Percentiles rank a stretch among this genome's conserved stretches.
phyloP scores from a whole-genome alignment of 495 filamentous ascomycete species.

The Aspergillus leporis region DNA sequence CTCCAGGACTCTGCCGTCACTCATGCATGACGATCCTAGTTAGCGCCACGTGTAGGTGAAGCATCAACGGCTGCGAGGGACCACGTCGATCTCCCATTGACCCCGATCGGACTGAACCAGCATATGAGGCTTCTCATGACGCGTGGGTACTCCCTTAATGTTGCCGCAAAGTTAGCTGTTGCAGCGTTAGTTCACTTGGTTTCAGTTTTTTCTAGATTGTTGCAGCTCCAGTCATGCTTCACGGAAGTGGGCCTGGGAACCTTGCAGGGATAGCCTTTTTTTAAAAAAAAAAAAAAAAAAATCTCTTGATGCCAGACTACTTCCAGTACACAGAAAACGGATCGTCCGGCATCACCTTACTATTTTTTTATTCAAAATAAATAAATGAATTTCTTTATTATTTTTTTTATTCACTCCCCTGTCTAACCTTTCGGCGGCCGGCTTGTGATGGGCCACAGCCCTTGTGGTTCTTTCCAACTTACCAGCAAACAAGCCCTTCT shows the following conservation, averaged over 20 bases:
- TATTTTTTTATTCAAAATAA: constrained; percentile 5
- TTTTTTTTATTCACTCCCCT: constrained; percentile 9
- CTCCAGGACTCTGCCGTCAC: constrained; percentile 8
- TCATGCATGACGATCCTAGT: constrained; percentile 47
- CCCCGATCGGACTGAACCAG: constrained; percentile 28
- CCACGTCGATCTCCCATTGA: constrained; percentile 46
- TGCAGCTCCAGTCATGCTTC: constrained; percentile 9
- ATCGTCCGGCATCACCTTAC: neutral
- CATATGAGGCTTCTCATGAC: constrained; percentile 15
- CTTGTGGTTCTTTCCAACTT: constrained; percentile 11
- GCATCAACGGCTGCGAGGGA: constrained; percentile 48
- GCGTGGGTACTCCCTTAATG: constrained; percentile 18
- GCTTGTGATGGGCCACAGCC: constrained; percentile 25
- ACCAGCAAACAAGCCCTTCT: constrained; percentile 18
- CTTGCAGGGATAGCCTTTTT: constrained; percentile 3
- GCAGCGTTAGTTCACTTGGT: constrained; percentile 11
- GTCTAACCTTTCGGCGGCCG: constrained; percentile 23
- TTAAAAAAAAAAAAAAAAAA: too few relatives aligned
- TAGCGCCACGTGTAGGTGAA: constrained; percentile 48
- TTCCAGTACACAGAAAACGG: neutral
- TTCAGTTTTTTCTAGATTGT: constrained; percentile 5
- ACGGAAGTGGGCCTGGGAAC: neutral
- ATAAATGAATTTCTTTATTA: constrained; percentile 1
- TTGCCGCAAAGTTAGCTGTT: constrained; percentile 19
- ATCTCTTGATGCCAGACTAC: neutral